Evolutionary conservation across 257 asterid species (phyloP).

Genomic region (Nicotiana noctiflora): DNA sequence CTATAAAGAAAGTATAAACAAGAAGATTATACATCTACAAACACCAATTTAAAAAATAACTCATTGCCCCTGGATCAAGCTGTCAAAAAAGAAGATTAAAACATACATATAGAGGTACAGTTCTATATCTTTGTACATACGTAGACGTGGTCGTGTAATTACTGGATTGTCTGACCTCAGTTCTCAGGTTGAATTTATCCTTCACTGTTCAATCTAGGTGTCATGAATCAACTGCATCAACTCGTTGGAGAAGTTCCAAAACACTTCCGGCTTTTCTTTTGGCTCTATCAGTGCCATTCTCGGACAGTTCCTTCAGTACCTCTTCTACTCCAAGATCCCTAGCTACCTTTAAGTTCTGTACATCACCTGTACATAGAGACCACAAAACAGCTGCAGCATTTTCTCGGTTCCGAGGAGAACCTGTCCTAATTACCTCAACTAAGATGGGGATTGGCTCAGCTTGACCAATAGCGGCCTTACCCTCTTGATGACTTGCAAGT

Average conservation of each 20-base stretch:
- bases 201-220: neutral
- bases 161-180: neutral
- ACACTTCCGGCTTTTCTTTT: constrained; percentile 78
- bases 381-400: constrained; percentile 82
- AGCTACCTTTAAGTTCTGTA: constrained; percentile 36
- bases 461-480: constrained; percentile 59
- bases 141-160: neutral
- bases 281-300: constrained; percentile 87
- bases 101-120: neutral
- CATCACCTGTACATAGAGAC: constrained; percentile 65
- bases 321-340: constrained; percentile 80
- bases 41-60: neutral
- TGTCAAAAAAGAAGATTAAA: neutral
- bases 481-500: constrained; percentile 88
- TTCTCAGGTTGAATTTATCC: neutral
- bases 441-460: constrained; percentile 57
- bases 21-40: neutral
- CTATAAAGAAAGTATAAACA: neutral
- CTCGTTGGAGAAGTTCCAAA: constrained; percentile 66
- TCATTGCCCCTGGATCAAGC: neutral
- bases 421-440: constrained; percentile 71
- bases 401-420: constrained; percentile 83
- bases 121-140: neutral
- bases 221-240: constrained; percentile 44
- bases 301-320: constrained; percentile 71